Conservation (phyloP, 2,329 filamentous ascomycete species). For the Ceratocystis lukuohia region DNA sequence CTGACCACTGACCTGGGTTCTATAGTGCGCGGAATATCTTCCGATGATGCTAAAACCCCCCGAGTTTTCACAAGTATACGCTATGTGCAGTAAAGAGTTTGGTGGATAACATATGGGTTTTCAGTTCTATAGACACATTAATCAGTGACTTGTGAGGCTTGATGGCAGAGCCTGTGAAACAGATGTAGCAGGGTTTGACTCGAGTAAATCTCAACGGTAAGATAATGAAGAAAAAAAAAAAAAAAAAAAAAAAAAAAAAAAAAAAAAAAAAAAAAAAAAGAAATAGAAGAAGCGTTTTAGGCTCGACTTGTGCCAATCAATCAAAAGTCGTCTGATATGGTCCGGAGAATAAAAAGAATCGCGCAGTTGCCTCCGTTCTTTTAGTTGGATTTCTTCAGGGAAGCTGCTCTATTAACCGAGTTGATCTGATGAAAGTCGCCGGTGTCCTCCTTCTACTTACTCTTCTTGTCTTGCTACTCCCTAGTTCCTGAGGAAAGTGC, state of each 20-base stretch:
- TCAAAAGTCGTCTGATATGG: not conserved
- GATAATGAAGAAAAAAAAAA: no score
- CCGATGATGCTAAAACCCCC: not conserved
- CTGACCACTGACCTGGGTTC: not conserved
- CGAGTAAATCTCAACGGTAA: no score
- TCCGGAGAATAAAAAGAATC: not conserved
- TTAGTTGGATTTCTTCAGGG: not conserved
- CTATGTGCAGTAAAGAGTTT: not conserved
- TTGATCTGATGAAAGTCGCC: not conserved
- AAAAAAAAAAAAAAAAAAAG: no score
- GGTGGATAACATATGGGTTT: not conserved
- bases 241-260: no score
- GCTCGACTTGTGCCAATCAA: not conserved
- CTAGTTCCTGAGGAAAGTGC: not conserved
- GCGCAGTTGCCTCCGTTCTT: not conserved
- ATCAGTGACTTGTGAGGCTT: no score
- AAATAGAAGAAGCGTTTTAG: not conserved
- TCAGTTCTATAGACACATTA: no score
- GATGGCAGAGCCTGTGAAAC: no score
- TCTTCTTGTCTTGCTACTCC: not conserved
- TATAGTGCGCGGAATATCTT: not conserved
- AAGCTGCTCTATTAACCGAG: not conserved
- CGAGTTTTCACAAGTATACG: not conserved
- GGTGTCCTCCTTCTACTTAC: not conserved
- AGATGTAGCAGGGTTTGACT: no score